A percentile compares a stretch with the other conserved stretches of the same genome.
Evolutionary conservation across 1,284 basidiomycete species (phyloP).

Genomic region (Leucoagaricus sp.): DNA sequence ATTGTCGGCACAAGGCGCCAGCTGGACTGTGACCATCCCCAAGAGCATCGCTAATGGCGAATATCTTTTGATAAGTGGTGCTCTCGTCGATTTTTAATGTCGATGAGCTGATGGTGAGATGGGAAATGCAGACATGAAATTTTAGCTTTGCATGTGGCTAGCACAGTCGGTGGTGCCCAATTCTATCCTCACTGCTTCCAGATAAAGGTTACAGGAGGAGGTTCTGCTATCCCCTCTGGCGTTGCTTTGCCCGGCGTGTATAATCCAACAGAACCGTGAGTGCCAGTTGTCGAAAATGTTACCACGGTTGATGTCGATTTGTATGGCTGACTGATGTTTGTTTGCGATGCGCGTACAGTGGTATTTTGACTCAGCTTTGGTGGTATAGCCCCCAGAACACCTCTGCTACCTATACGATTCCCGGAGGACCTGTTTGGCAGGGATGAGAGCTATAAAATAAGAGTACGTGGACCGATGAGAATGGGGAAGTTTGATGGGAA

Average conservation of each 20-base stretch:
- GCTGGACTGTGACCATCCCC: conserved; percentile 40
- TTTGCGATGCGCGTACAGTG: not conserved
- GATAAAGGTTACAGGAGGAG: conserved; percentile 29
- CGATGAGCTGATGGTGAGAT: conserved; percentile 2
- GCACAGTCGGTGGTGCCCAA: conserved; percentile 45
- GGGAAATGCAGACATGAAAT: conserved; percentile 56
- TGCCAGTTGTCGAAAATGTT: not conserved
- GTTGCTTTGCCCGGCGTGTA: conserved; percentile 22
- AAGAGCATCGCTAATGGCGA: conserved; percentile 42
- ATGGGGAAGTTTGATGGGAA: not conserved
- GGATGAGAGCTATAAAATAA: not conserved
- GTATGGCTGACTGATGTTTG: not conserved
- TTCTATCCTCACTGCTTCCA: conserved; percentile 60
- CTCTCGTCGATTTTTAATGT: not conserved
- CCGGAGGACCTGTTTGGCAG: conserved; percentile 3
- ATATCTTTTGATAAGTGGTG: conserved; percentile 40
- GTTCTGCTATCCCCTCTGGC: conserved; percentile 19
- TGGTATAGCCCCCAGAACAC: conserved; percentile 5
- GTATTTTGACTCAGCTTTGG: conserved; percentile 6
- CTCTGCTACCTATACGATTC: conserved; percentile 5
- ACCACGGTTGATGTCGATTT: not conserved
- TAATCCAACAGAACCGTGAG: conserved; percentile 18
- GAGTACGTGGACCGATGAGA: too few relatives aligned
- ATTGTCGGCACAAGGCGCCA: conserved; percentile 18
- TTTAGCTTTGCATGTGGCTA: conserved; percentile 67